A percentile compares a stretch with the other conserved stretches of the same genome.
Evolutionary conservation across 2,329 filamentous ascomycete genomes (phyloP).

Genomic region (Trichoderma sp.): DNA sequence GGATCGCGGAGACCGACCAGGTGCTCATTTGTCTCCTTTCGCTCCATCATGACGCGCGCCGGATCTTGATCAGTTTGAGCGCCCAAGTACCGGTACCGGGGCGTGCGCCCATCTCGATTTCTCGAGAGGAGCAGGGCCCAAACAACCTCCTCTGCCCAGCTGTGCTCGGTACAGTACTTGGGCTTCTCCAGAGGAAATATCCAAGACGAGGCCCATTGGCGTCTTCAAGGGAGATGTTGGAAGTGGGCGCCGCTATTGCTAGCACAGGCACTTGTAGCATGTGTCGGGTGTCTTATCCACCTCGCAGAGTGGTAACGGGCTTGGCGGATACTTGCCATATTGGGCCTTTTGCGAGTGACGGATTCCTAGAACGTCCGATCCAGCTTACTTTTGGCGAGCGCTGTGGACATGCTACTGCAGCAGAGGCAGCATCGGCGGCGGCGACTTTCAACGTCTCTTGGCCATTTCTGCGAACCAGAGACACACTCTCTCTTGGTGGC

Average conservation of each 20-base stretch:
- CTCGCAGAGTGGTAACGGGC: conserved; percentile 2
- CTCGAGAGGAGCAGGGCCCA: background rate
- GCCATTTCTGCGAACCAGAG: background rate
- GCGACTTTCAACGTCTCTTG: background rate
- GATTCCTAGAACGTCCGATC: conserved; percentile 15
- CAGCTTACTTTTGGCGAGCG: conserved; percentile 1
- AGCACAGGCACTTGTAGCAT: background rate
- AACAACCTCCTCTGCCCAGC: background rate
- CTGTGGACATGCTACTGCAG: background rate
- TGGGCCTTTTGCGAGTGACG: background rate
- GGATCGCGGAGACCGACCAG: conserved; percentile 33
- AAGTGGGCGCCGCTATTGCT: background rate
- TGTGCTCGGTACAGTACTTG: background rate
- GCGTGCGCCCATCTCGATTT: background rate
- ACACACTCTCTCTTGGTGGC: background rate
- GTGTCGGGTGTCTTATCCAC: conserved; percentile 1
- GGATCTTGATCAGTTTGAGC: background rate
- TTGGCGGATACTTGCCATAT: conserved; percentile 6
- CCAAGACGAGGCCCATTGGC: background rate
- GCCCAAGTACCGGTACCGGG: background rate
- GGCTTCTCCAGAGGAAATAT: background rate
- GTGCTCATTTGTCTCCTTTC: conserved; percentile 24
- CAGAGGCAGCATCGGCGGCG: background rate
- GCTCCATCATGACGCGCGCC: conserved; percentile 11
- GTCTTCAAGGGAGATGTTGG: background rate